Percentiles rank a stretch among this genome's conserved stretches.
These are phyloP conservation scores for Trypanosoma melophagium DNA, from an alignment of 208 protist species.

Conservation along the genomic window DNA sequence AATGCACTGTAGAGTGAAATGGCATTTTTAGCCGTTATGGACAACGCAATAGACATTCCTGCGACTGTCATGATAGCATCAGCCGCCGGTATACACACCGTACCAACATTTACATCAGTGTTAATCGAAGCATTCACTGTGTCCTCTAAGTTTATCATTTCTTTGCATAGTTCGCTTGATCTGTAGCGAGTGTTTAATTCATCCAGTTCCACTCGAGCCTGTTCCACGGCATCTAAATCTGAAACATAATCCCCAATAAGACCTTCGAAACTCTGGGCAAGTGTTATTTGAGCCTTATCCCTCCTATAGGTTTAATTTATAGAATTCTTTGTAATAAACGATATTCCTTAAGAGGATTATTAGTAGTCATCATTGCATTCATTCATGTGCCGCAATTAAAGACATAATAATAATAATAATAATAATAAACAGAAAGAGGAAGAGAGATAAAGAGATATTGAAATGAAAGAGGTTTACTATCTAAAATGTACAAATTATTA, in stretches of 20 bases:
- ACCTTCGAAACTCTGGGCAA: slow-evolving; percentile 8
- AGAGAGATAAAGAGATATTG: slow-evolving; percentile 21
- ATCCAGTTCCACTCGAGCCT: too few species aligned
- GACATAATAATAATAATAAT: too few species aligned
- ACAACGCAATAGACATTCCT: not conserved
- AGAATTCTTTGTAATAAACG: too few species aligned
- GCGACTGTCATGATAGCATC: not conserved
- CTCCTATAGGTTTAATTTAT: not conserved
- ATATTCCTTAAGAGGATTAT: too few species aligned
- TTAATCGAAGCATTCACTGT: slow-evolving; percentile 5
- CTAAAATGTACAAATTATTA: not conserved
- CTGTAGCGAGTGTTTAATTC: not conserved
- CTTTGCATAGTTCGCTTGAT: not conserved
- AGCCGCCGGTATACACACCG: not conserved
- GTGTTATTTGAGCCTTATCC: not conserved
- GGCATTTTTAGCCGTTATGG: not conserved
- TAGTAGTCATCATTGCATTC: too few species aligned
- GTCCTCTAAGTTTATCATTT: not conserved
- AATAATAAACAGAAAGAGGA: slow-evolving; percentile 10
- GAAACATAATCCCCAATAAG: not conserved
- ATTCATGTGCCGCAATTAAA: too few species aligned
- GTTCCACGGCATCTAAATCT: not conserved
- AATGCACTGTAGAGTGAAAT: slow-evolving; percentile 9
- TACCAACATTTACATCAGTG: slow-evolving; percentile 4
- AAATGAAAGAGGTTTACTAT: not conserved